Base-by-base conservation (phyloP, 768 basidiomycete genomes). In the Lepiota brunneoincarnata region DNA sequence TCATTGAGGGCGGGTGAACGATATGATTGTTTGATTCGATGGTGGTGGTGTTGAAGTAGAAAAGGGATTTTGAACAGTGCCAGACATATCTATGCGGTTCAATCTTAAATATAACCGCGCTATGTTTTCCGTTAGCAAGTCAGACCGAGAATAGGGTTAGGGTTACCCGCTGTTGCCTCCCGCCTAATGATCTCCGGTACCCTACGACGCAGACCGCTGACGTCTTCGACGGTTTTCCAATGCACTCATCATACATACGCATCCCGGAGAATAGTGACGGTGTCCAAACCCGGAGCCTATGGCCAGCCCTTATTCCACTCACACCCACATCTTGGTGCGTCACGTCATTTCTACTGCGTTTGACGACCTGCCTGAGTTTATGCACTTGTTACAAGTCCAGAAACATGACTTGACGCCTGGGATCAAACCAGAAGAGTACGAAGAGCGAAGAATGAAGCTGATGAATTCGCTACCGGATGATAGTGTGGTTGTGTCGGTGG, bases 381-480 rank as follows among this genome's bases (percentile, higher is more conserved):
- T 26, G 40, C 34, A 6, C 2, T 14, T 49, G 49, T 48, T 43
- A 31, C 11, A 57, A 87, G 80, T 93, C 37, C 64, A 71, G 50
- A 69, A 75, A 1, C 73, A 81, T 54, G 91, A 97, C 55, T 72
- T 93, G 23, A 96, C 93, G 0, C 87, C 91, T 1, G 93, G 93
- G 24, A 91, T 98, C 56, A 74, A 84, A 1, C 71, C 74, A 11
- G 71, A 76, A 21, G 95, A 98, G 56, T 97, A 94, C 69, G 88
- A 93, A 54, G 65, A 63, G 12, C 74, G 95, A 51, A 71, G 95
- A 52, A 72, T 69, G 57, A 77, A 68, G 15, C 74, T 98, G 31
- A 88, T 98, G 83, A 77, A 87, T 23, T 67, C 70, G 24, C 72
- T 98, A 11, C 91, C 90, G 0, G 82, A 84, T 14, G 80, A 82